Conservation (phyloP, 805 yeast species). For the Candida vaughaniae region DNA sequence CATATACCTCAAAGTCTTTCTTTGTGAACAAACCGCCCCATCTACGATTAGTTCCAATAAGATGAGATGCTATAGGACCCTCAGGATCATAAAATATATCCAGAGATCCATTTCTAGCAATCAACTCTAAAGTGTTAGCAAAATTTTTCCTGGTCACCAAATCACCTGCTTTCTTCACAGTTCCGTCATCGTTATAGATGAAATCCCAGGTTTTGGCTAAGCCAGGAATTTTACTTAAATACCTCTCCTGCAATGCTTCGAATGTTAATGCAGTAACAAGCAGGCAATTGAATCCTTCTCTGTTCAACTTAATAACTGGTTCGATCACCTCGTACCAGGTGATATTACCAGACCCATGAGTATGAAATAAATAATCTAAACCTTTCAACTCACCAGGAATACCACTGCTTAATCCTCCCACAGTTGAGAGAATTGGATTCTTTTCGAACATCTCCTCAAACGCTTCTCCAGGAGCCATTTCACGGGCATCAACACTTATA, state of each 20-base stretch:
- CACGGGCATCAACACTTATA: constrained; percentile 79
- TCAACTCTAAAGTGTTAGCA: constrained; percentile 63
- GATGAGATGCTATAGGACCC: constrained; percentile 65
- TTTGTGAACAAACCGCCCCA: constrained; percentile 67
- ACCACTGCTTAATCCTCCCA: constrained; percentile 87
- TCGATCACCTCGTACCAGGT: constrained; percentile 70
- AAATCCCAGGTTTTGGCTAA: constrained; percentile 55
- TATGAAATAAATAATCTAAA: constrained; percentile 54
- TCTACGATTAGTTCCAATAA: constrained; percentile 49
- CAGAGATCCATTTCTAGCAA: constrained; percentile 77
- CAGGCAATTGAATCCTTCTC: constrained; percentile 56
- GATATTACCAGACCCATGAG: constrained; percentile 70
- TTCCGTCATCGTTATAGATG: constrained; percentile 35
- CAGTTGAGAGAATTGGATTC: constrained; percentile 48
- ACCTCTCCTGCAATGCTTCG: constrained; percentile 22
- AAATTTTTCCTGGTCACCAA: constrained; percentile 53
- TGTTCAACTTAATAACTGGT: constrained; percentile 70
- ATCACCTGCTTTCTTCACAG: constrained; percentile 54
- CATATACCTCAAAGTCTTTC: constrained; percentile 67
- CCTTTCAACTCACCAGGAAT: constrained; percentile 93
- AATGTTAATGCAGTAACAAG: constrained; percentile 34
- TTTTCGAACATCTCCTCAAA: constrained; percentile 62
- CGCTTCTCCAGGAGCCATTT: constrained; percentile 72
- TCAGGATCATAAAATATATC: constrained; percentile 81
- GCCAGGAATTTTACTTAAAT: constrained; percentile 26